These are phyloP conservation scores for Vinca minor DNA, from an alignment of 257 asterid genomes.

Conservation along the genomic window DNA sequence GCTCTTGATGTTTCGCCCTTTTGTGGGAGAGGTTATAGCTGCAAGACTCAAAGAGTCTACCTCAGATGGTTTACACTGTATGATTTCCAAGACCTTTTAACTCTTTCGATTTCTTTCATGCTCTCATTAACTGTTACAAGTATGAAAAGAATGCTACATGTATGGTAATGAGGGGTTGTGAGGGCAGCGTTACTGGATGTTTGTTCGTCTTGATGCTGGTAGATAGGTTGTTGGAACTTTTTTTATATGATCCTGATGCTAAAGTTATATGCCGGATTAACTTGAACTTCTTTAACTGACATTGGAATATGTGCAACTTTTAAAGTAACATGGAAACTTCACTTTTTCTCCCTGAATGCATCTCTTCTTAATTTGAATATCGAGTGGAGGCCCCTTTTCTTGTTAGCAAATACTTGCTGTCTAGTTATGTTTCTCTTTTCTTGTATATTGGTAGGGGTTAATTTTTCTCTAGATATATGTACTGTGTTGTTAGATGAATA, in stretches of 20 bases:
- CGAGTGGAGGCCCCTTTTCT: background rate
- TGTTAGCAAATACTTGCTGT: background rate
- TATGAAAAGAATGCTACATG: background rate
- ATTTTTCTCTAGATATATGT: background rate
- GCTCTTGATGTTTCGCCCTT: constrained; percentile 77
- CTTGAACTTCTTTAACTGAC: background rate
- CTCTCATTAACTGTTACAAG: background rate
- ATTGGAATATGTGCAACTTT: background rate
- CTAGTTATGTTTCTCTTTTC: background rate
- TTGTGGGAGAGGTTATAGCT: constrained; percentile 70
- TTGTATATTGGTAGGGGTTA: background rate
- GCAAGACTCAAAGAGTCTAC: constrained; percentile 68
- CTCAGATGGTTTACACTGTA: constrained; percentile 63
- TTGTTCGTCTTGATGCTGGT: background rate
- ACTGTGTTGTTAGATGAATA: background rate
- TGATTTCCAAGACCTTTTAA: constrained; percentile 9
- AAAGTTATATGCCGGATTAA: background rate
- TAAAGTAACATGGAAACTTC: background rate
- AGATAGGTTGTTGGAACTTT: background rate
- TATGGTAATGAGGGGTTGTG: background rate
- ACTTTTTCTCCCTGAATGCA: background rate
- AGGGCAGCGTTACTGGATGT: background rate
- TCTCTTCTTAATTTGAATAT: background rate
- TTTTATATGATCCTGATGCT: background rate
- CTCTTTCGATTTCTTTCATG: background rate